Percentiles rank a stretch among this genome's conserved stretches.
phyloP scores from a whole-genome alignment of 495 filamentous ascomycete genomes.

The Endocarpon pusillum region DNA sequence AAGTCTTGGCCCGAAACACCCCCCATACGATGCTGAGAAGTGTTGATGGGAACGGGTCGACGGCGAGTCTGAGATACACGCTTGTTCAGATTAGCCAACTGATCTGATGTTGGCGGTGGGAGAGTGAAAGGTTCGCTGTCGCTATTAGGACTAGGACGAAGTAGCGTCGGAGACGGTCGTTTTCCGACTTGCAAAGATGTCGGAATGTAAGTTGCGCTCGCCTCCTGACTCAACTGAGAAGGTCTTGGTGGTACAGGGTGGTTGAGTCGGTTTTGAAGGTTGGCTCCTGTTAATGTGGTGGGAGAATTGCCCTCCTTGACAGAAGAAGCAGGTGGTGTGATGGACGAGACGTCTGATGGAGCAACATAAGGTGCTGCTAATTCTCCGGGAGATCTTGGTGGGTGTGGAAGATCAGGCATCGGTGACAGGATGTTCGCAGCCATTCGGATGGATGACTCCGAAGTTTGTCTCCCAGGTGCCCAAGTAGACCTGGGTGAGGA shows the following conservation, averaged over 20 bases:
- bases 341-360: background rate
- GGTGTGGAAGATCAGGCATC: background rate
- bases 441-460: background rate
- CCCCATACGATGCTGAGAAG: background rate
- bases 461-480: constrained; percentile 1
- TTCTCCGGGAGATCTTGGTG: background rate
- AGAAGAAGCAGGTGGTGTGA: background rate
- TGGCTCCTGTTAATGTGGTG: constrained; percentile 1
- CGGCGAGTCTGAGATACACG: background rate
- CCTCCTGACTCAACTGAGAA: background rate
- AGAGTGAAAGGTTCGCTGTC: background rate
- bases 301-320: background rate
- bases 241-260: constrained; percentile 2
- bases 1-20: background rate
- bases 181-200: background rate
- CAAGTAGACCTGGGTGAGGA: no score
- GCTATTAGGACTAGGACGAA: background rate
- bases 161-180: background rate
- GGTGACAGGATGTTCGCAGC: background rate
- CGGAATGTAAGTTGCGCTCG: constrained; percentile 1
- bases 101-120: background rate
- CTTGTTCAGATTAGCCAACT: background rate
- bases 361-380: background rate
- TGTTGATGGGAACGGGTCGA: background rate
- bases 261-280: constrained; percentile 2